Conservation (phyloP, 768 basidiomycete species). For the Naganishia antarctica region DNA sequence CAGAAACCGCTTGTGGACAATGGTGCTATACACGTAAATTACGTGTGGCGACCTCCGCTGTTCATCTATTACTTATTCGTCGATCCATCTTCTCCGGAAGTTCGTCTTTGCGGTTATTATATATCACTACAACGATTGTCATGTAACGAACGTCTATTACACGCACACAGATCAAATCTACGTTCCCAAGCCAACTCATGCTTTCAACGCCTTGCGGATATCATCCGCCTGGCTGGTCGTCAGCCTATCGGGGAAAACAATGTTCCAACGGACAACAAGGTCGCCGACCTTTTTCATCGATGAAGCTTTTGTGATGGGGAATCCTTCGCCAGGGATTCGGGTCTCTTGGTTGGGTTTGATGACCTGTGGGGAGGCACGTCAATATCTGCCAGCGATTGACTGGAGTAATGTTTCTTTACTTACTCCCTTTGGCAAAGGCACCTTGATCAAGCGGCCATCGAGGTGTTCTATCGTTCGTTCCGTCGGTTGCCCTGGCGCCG, state of each 20-base stretch:
- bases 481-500: slow-evolving; percentile 42
- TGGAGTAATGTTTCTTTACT: slow-evolving; percentile 17
- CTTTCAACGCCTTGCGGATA: slow-evolving; percentile 59
- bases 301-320: slow-evolving; percentile 74
- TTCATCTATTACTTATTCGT: no score
- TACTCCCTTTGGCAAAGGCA: slow-evolving; percentile 58
- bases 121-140: slow-evolving; percentile 15
- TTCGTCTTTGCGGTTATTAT: slow-evolving; percentile 9
- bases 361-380: slow-evolving; percentile 31
- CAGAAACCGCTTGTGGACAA: no score
- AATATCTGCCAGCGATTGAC: background rate
- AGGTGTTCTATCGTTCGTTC: slow-evolving; percentile 63
- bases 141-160: slow-evolving; percentile 3
- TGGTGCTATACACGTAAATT: no score
- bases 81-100: no score
- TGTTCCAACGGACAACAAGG: slow-evolving; percentile 69
- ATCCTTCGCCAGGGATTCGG: slow-evolving; percentile 60
- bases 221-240: slow-evolving; percentile 75
- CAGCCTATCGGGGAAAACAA: slow-evolving; percentile 73
- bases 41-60: no score
- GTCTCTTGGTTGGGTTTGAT: slow-evolving; percentile 60
- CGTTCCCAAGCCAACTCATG: slow-evolving; percentile 1
- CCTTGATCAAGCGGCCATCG: slow-evolving; percentile 72
- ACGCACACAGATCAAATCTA: background rate
- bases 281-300: slow-evolving; percentile 71